Percentiles rank a stretch among this genome's conserved stretches.
Evolutionary conservation across 176 grass and related monocot genomes (phyloP).

Genomic region (Carex scoparia): DNA sequence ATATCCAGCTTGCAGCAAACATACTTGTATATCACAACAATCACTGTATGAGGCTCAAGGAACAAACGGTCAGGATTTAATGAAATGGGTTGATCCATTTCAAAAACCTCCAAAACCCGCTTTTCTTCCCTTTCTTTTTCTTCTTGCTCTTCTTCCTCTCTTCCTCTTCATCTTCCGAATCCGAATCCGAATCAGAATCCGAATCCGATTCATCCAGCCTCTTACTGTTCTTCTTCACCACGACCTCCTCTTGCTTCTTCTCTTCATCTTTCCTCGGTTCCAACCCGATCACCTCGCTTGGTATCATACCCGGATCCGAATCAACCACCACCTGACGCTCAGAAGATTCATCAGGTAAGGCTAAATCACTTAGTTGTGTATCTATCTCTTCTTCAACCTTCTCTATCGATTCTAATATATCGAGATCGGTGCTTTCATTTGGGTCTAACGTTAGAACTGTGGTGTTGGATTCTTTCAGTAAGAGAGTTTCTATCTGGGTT

Average conservation of each 20-base stretch:
- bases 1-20: background rate
- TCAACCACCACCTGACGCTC: background rate
- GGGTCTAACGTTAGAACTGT: background rate
- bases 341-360: background rate
- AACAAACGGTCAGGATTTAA: background rate
- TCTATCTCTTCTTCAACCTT: background rate
- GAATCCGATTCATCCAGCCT: background rate
- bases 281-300: background rate
- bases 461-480: slow-evolving; percentile 1
- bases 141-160: background rate
- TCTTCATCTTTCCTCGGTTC: slow-evolving; percentile 14
- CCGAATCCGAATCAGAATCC: slow-evolving; percentile 29
- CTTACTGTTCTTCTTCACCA: slow-evolving; percentile 4
- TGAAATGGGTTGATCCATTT: slow-evolving; percentile 29
- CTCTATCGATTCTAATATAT: background rate
- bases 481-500: slow-evolving; percentile 9
- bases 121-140: background rate
- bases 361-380: background rate
- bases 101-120: slow-evolving; percentile 35
- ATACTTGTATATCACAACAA: background rate
- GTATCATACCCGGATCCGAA: background rate
- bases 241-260: background rate
- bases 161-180: slow-evolving; percentile 29
- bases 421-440: slow-evolving; percentile 5
- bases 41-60: background rate